Conservation (phyloP, 1,284 basidiomycete genomes). For the Sanghuangporus sanghuang region DNA sequence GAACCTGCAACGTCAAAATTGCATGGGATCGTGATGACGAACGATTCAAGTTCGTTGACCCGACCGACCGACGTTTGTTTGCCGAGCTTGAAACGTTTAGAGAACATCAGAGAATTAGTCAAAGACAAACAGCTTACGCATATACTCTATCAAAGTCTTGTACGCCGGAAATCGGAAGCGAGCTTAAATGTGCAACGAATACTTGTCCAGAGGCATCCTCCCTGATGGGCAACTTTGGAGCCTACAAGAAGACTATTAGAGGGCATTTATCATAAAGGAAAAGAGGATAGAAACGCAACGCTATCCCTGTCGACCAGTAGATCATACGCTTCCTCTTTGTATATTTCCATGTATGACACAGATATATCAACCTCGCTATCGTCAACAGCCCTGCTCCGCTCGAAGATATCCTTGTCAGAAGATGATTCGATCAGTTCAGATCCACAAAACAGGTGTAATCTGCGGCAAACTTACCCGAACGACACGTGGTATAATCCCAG, state of each 20-base stretch:
- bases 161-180: slow-evolving; percentile 42
- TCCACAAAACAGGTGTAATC: not conserved
- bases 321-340: slow-evolving; percentile 83
- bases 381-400: slow-evolving; percentile 16
- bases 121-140: slow-evolving; percentile 38
- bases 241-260: slow-evolving; percentile 34
- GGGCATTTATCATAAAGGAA: not conserved
- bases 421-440: not conserved
- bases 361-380: slow-evolving; percentile 39
- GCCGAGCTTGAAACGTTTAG: slow-evolving; percentile 40
- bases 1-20: slow-evolving; percentile 66
- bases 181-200: slow-evolving; percentile 71
- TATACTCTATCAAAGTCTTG: slow-evolving; percentile 65
- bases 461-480: slow-evolving; percentile 44
- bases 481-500: slow-evolving; percentile 76
- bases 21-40: slow-evolving; percentile 82
- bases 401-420: slow-evolving; percentile 25
- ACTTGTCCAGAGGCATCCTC: slow-evolving; percentile 70
- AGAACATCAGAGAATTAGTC: not conserved
- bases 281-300: slow-evolving; percentile 33
- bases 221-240: slow-evolving; percentile 73
- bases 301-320: slow-evolving; percentile 65
- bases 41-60: slow-evolving; percentile 75
- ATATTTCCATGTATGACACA: slow-evolving; percentile 81
- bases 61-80: slow-evolving; percentile 71